Percentiles rank a stretch among this genome's conserved stretches.
phyloP scores from a whole-genome alignment of 352 stramenopile species.

The Phytophthora pistaciae region DNA sequence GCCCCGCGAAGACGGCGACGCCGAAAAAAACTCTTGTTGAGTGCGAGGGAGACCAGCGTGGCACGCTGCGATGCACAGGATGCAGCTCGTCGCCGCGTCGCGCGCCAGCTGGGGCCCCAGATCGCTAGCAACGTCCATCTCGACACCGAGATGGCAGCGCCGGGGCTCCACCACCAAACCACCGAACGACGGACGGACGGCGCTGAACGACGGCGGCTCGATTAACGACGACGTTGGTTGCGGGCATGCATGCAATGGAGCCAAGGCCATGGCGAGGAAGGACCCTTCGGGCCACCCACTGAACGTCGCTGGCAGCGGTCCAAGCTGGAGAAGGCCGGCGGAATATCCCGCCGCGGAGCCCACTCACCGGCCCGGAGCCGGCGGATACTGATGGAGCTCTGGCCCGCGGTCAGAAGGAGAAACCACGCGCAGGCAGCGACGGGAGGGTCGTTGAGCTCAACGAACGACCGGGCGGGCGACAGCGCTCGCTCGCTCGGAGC shows the following conservation, averaged over 20 bases:
- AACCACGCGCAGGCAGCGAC: neutral
- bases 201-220: neutral
- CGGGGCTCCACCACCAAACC: neutral
- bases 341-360: neutral
- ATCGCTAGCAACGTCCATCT: neutral
- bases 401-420: slow-evolving; percentile 11
- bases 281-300: neutral
- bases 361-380: neutral
- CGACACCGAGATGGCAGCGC: slow-evolving; percentile 5
- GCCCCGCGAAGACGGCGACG: slow-evolving; percentile 5
- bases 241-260: neutral
- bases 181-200: neutral
- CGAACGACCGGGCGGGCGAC: neutral
- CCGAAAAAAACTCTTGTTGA: slow-evolving; percentile 23
- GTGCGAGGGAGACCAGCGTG: slow-evolving; percentile 5
- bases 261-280: neutral
- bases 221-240: neutral
- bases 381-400: slow-evolving; percentile 14
- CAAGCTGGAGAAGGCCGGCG: slow-evolving; percentile 5
- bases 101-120: slow-evolving; percentile 11
- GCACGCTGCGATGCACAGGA: slow-evolving; percentile 25
- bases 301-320: neutral
- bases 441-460: slow-evolving; percentile 3
- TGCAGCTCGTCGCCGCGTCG: slow-evolving; percentile 25
- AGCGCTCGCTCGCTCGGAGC: too few species aligned